A percentile compares a stretch with the other conserved stretches of the same genome.
These are phyloP conservation scores for Albophoma yamanashiensis DNA, from an alignment of 2,329 filamentous ascomycete genomes.

Conservation along the genomic window DNA sequence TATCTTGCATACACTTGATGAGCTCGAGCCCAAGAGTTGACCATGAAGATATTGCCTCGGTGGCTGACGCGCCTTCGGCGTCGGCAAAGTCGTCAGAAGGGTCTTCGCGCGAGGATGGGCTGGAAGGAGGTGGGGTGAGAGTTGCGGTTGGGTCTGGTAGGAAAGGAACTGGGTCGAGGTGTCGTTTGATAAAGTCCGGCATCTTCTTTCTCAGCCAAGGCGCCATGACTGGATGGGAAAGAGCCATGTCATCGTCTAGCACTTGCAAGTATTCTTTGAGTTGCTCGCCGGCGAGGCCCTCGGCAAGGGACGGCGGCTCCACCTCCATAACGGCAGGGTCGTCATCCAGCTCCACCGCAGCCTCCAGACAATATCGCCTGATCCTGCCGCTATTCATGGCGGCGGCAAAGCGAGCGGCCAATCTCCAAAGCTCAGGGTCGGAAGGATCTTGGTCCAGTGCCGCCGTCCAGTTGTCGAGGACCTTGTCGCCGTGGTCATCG, in stretches of 20 bases:
- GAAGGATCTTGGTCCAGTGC: constrained; percentile 56
- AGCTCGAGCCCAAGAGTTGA: constrained; percentile 21
- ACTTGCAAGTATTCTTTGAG: constrained; percentile 43
- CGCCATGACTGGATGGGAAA: constrained; percentile 50
- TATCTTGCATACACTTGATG: constrained; percentile 19
- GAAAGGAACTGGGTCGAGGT: constrained; percentile 52
- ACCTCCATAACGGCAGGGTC: constrained; percentile 53
- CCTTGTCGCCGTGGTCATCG: constrained; percentile 25
- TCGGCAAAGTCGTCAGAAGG: background rate
- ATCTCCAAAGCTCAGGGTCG: constrained; percentile 56
- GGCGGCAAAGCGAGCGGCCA: constrained; percentile 45
- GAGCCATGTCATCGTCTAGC: constrained; percentile 42
- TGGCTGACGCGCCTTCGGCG: background rate
- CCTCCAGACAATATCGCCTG: constrained; percentile 52
- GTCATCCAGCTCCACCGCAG: constrained; percentile 56
- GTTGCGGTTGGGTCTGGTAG: constrained; percentile 40
- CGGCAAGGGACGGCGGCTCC: constrained; percentile 51
- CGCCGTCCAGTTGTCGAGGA: constrained; percentile 45
- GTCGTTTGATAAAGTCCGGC: constrained; percentile 37
- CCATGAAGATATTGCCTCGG: constrained; percentile 18
- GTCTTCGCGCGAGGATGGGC: background rate
- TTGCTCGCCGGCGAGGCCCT: constrained; percentile 52
- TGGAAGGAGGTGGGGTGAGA: constrained; percentile 19
- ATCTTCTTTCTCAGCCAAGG: constrained; percentile 44
- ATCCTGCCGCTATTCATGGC: constrained; percentile 47